These are phyloP conservation scores for Podaxis rugospora DNA, from an alignment of 768 basidiomycete species.

Conservation along the genomic window DNA sequence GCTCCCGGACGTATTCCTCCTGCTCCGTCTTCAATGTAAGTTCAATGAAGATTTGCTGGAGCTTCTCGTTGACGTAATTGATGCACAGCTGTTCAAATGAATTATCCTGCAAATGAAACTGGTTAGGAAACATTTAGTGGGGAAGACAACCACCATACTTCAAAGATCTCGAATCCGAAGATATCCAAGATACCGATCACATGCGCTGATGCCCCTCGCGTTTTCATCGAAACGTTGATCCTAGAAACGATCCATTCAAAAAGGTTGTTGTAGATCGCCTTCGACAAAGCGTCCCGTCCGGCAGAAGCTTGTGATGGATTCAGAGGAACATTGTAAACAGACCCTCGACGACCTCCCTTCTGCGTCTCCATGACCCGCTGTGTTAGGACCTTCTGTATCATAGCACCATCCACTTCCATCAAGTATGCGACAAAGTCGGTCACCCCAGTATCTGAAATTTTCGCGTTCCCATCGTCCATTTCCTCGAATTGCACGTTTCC, in stretches of 20 bases:
- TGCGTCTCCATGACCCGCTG: slow-evolving; percentile 88
- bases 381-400: slow-evolving; percentile 85
- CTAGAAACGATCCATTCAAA: slow-evolving; percentile 99
- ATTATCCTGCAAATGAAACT: slow-evolving; percentile 61
- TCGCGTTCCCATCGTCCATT: slow-evolving; percentile 85
- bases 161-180: slow-evolving; percentile 98
- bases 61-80: slow-evolving; percentile 99
- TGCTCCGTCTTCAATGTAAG: slow-evolving; percentile 98
- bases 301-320: slow-evolving; percentile 89
- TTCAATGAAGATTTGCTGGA: slow-evolving; percentile 99
- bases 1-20: slow-evolving; percentile 97
- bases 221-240: slow-evolving; percentile 95
- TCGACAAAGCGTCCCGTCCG: slow-evolving; percentile 87
- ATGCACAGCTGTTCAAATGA: slow-evolving; percentile 98
- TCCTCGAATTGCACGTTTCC: slow-evolving; percentile 93
- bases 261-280: slow-evolving; percentile 96
- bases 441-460: slow-evolving; percentile 77
- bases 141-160: slow-evolving; percentile 40
- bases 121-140: background rate
- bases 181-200: slow-evolving; percentile 97
- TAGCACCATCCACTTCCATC: slow-evolving; percentile 77
- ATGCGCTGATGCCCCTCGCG: slow-evolving; percentile 65
- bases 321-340: slow-evolving; percentile 93
- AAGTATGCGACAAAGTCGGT: slow-evolving; percentile 94
- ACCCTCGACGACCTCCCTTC: slow-evolving; percentile 87